Evolutionary conservation across 2,329 filamentous ascomycete genomes (phyloP), one percentile per base, ranked within the genome.

Genomic region (Chaetomium strumarium): DNA sequence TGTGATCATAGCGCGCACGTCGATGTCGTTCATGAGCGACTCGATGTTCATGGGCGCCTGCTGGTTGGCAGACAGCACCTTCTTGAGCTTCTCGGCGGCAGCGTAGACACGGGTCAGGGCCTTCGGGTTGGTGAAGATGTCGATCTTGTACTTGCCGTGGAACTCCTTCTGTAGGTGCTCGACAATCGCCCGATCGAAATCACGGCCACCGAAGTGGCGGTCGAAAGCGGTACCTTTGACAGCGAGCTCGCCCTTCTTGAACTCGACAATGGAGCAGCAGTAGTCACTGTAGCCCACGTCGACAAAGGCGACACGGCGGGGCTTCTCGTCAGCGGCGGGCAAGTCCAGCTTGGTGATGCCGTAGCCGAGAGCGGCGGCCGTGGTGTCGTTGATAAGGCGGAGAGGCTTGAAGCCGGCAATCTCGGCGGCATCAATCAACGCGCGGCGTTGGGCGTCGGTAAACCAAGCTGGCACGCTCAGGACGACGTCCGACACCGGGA

Each of bases 321-420:
- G 91, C 77, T 90, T 90, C 83, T 97, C 91, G 65, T 97, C 93
- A 39, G 86, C 79, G 29, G 77, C 76, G 53, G 91, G 93, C 33
- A 99, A 84, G 70, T 99, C 93, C 57, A 91, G 80, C 80, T 99
- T 97, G 65, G 93, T 96, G 76, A 99, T 97, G 70, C 93, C 93
- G 71, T 90, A 99, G 60, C 93, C 93, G 42, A 99, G 84, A 58
- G 93, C 93, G 59, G 91, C 90, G 55, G 93, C 93, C 47, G 93
- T 97, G 62, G 90, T 96, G 75, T 97, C 93, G 75, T 99, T 99
- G 79, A 99, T 95, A 58, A 99, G 79, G 56, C 93, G 85, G 60
- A 99, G 85, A 37, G 91, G 79, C 76, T 95, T 96, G 65, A 99
- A 80, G 56, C 91, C 92, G 53, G 92, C 90, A 64, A 99, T 89